These are phyloP conservation scores for Sequoia sempervirens DNA, from an alignment of 75 land plant genomes.

Conservation along the genomic window DNA sequence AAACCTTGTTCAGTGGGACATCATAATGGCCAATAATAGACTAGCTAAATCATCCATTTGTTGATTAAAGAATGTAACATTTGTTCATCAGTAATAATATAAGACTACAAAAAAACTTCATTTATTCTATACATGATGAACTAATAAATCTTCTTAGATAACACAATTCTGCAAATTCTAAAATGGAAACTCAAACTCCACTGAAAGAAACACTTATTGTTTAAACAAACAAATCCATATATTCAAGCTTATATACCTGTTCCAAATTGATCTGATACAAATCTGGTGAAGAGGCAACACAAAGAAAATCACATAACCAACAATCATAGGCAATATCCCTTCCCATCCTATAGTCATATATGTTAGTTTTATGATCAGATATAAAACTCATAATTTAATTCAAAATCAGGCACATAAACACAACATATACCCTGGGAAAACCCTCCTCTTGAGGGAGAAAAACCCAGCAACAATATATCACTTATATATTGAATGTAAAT, in stretches of 20 bases:
- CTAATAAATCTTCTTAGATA: background rate
- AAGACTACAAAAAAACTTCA: background rate
- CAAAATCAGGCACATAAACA: no score
- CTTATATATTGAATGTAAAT: no score
- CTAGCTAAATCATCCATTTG: background rate
- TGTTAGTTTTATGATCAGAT: no score
- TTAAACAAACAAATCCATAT: background rate
- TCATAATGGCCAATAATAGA: background rate
- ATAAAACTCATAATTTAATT: no score
- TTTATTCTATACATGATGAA: background rate
- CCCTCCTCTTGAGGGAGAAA: no score
- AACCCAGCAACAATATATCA: no score
- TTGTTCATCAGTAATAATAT: background rate
- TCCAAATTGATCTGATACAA: slow-evolving; percentile 88
- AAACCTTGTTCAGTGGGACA: background rate
- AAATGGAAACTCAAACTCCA: background rate
- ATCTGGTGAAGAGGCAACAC: slow-evolving; percentile 97
- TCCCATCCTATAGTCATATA: slow-evolving; percentile 77
- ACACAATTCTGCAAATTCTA: background rate
- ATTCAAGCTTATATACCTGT: slow-evolving; percentile 49
- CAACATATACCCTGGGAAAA: no score
- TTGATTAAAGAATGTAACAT: background rate
- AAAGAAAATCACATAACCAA: slow-evolving; percentile 92
- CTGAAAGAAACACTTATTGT: background rate
- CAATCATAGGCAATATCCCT: slow-evolving; percentile 87